Conservation (phyloP, 345 rosid species). For the Carallia brachiata region DNA sequence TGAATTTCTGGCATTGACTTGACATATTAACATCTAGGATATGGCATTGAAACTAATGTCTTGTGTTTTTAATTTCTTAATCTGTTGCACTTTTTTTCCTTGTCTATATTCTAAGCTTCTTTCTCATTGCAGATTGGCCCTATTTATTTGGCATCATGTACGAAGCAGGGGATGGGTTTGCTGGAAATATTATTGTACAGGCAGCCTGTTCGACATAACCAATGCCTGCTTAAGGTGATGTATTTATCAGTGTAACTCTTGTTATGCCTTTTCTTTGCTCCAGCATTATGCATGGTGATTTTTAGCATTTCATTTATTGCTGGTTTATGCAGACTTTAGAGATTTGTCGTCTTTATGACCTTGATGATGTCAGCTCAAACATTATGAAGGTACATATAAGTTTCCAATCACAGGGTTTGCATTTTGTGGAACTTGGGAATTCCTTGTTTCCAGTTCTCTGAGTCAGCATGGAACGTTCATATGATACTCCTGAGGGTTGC, state of each 20-base stretch:
- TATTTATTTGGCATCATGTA: slow-evolving; percentile 78
- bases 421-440: too few relatives aligned
- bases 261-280: not conserved
- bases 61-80: not conserved
- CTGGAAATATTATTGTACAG: slow-evolving; percentile 67
- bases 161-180: slow-evolving; percentile 82
- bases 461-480: not conserved
- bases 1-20: too few relatives aligned
- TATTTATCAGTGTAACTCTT: slow-evolving; percentile 1
- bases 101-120: not conserved
- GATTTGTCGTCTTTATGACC: slow-evolving; percentile 85
- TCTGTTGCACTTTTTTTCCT: not conserved
- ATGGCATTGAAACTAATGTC: not conserved
- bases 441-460: not conserved
- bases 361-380: slow-evolving; percentile 55
- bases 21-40: too few relatives aligned
- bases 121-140: slow-evolving; percentile 73
- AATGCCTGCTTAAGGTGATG: slow-evolving; percentile 70
- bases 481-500: not conserved
- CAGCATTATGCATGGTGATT: not conserved
- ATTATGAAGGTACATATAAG: slow-evolving; percentile 72
- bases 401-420: not conserved
- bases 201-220: slow-evolving; percentile 70
- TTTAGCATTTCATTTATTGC: slow-evolving; percentile 15
- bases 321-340: slow-evolving; percentile 65